These are phyloP conservation scores for Leucogyrophana mollusca DNA, from an alignment of 768 basidiomycete species.

Conservation along the genomic window DNA sequence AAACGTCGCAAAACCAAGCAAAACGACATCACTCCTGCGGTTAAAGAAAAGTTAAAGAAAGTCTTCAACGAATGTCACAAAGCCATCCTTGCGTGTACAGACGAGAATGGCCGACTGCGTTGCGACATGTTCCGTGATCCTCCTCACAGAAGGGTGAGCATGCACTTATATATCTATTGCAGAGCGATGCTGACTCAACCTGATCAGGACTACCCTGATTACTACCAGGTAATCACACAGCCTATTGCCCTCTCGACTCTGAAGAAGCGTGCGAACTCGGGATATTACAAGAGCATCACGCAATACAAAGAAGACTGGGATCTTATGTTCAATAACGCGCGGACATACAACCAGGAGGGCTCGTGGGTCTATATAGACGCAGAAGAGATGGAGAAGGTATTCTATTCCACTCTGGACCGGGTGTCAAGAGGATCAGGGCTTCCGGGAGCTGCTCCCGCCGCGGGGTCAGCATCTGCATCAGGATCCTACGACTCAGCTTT, in stretches of 20 bases:
- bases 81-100: conserved; percentile 71
- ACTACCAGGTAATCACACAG: conserved; percentile 82
- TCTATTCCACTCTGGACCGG: conserved; percentile 68
- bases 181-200: conserved; percentile 12
- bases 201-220: conserved; percentile 84
- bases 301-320: conserved; percentile 78
- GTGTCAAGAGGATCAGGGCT: conserved; percentile 66
- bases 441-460: conserved; percentile 61
- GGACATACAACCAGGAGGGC: conserved; percentile 91
- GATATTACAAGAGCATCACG: conserved; percentile 71
- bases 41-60: conserved; percentile 81
- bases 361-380: conserved; percentile 96
- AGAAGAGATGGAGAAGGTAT: conserved; percentile 90
- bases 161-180: neutral
- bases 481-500: conserved; percentile 63
- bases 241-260: conserved; percentile 90
- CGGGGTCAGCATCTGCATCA: conserved; percentile 32
- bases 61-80: conserved; percentile 74
- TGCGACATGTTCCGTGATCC: conserved; percentile 87
- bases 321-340: conserved; percentile 92
- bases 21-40: conserved; percentile 52
- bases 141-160: conserved; percentile 70
- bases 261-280: conserved; percentile 67
- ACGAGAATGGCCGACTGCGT: conserved; percentile 72
- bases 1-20: conserved; percentile 84